Evolutionary conservation across 345 rosid species (phyloP).

Genomic region (Populus alba): DNA sequence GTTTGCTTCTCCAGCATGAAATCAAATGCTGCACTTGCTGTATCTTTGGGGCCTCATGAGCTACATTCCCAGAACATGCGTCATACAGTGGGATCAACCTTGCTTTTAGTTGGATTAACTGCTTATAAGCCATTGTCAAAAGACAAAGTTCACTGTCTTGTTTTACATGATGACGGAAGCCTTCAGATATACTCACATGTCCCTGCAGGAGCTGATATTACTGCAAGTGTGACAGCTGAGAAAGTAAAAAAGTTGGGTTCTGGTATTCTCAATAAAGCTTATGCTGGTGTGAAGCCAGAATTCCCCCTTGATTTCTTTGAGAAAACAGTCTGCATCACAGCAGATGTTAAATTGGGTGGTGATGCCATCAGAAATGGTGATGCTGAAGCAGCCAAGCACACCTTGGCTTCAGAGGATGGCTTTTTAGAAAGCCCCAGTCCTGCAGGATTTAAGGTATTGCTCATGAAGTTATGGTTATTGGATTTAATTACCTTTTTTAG

Average conservation of each 20-base stretch:
- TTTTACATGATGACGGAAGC: conserved; percentile 97
- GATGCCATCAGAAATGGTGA: conserved; percentile 93
- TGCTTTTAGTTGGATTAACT: conserved; percentile 83
- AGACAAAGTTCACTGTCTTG: conserved; percentile 88
- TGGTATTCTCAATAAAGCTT: conserved; percentile 80
- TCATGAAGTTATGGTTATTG: conserved; percentile 6
- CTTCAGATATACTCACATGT: conserved; percentile 85
- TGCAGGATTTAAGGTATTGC: conserved; percentile 81
- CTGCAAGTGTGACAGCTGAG: conserved; percentile 65
- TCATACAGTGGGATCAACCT: conserved; percentile 74
- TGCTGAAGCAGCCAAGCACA: conserved; percentile 88
- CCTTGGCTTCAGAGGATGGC: conserved; percentile 89
- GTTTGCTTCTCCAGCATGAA: conserved; percentile 75
- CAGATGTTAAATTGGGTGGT: conserved; percentile 87
- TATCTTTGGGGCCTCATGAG: conserved; percentile 57
- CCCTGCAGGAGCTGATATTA: conserved; percentile 58
- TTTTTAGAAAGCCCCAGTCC: conserved; percentile 83
- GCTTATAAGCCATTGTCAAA: conserved; percentile 93
- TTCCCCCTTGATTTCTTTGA: conserved; percentile 98
- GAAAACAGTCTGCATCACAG: conserved; percentile 84
- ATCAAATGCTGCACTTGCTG: conserved; percentile 70
- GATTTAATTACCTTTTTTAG: too few relatives aligned
- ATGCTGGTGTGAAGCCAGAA: conserved; percentile 77
- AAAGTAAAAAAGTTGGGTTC: conserved; percentile 82
- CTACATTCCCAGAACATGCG: conserved; percentile 74